phyloP scores from a whole-genome alignment of 352 stramenopile species.

The Elongisporangium senticosum region DNA sequence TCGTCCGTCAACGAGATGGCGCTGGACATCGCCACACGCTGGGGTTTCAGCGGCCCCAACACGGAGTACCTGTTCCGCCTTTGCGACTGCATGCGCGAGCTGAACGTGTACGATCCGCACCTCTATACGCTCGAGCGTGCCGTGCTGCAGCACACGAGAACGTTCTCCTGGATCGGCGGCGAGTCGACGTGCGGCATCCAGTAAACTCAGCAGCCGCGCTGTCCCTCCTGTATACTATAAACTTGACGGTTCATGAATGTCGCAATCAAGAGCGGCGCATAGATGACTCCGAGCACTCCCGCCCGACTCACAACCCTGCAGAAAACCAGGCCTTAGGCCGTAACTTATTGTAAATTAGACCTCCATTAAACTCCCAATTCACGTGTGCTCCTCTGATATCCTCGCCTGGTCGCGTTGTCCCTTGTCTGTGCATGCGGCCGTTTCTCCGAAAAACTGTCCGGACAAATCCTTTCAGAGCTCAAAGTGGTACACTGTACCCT shows the following conservation, averaged over 20 bases:
- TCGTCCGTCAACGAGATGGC: constrained; percentile 68
- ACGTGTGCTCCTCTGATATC: neutral
- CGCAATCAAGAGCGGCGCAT: neutral
- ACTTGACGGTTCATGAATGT: neutral
- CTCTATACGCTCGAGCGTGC: constrained; percentile 66
- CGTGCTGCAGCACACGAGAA: constrained; percentile 47
- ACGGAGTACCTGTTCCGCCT: constrained; percentile 83
- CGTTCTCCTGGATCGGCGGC: constrained; percentile 28
- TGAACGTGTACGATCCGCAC: constrained; percentile 73
- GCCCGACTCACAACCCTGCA: neutral
- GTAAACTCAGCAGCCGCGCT: constrained; percentile 25
- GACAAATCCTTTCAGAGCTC: neutral
- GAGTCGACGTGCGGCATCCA: constrained; percentile 39
- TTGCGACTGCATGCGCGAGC: constrained; percentile 68
- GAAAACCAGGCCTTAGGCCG: neutral
- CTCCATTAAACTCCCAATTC: neutral
- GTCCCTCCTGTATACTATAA: constrained; percentile 1
- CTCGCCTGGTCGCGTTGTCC: too few relatives aligned
- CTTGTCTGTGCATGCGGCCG: too few relatives aligned
- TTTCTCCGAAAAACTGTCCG: neutral
- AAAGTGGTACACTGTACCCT: neutral
- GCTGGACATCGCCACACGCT: constrained; percentile 66
- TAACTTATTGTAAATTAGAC: neutral
- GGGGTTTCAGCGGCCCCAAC: constrained; percentile 71
- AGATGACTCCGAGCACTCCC: neutral